Percentiles rank a stretch among this genome's conserved stretches.
These are phyloP conservation scores for Trichosporon sp. DNA, from an alignment of 1,284 basidiomycete species.

Conservation along the genomic window DNA sequence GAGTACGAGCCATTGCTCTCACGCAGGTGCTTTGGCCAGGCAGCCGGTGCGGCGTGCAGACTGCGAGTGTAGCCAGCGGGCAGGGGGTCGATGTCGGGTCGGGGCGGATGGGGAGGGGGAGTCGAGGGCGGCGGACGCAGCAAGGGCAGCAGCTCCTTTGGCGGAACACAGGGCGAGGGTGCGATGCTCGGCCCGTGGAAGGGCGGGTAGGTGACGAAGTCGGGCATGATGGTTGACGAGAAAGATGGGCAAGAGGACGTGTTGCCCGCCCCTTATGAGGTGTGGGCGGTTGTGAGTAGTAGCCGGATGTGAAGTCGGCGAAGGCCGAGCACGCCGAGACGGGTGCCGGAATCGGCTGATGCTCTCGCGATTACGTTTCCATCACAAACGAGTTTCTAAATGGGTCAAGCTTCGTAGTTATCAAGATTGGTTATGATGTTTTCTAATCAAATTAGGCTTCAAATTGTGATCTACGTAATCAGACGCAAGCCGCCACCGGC, in stretches of 20 bases:
- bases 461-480: neutral
- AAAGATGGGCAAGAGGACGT: neutral
- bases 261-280: constrained; percentile 6
- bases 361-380: neutral
- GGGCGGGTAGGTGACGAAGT: constrained; percentile 23
- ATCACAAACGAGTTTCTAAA: neutral
- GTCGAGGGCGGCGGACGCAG: constrained; percentile 19
- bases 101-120: constrained; percentile 20
- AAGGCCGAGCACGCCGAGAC: neutral
- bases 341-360: neutral
- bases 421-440: no score
- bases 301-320: constrained; percentile 2
- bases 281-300: constrained; percentile 2
- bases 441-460: neutral
- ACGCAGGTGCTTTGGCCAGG: constrained; percentile 62
- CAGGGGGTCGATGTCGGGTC: constrained; percentile 39
- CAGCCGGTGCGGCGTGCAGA: constrained; percentile 74
- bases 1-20: constrained; percentile 42
- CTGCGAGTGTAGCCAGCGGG: constrained; percentile 58
- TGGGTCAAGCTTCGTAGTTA: no score
- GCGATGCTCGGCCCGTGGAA: constrained; percentile 24
- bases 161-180: constrained; percentile 24
- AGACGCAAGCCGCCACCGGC: neutral
- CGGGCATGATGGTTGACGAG: neutral
- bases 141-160: constrained; percentile 23